Evolutionary conservation across 2,329 filamentous ascomycete genomes (phyloP).

Genomic region (Beauveria rudraprayagi): DNA sequence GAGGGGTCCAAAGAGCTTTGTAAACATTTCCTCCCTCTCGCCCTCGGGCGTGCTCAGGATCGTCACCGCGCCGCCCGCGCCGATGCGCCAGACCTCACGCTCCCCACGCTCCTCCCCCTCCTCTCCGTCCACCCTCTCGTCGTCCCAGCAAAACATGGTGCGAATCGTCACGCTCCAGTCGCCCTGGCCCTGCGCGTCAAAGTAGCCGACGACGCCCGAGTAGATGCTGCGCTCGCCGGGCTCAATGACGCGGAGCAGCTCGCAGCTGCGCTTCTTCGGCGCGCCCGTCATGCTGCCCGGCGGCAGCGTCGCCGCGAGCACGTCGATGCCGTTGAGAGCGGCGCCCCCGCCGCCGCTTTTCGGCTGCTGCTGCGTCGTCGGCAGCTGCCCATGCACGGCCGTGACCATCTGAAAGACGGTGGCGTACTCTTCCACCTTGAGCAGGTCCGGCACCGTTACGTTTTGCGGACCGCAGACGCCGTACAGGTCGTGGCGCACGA

Average conservation of each 20-base stretch:
- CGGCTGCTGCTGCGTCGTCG: conserved; percentile 19
- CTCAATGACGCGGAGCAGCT: conserved; percentile 68
- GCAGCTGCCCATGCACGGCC: conserved; percentile 66
- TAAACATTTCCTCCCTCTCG: conserved; percentile 87
- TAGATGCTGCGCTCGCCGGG: conserved; percentile 63
- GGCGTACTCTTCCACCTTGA: conserved; percentile 84
- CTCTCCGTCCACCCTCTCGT: conserved; percentile 36
- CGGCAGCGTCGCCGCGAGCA: conserved; percentile 69
- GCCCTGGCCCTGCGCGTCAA: conserved; percentile 75
- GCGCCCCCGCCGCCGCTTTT: background rate
- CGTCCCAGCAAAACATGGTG: conserved; percentile 66
- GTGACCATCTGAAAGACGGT: conserved; percentile 89
- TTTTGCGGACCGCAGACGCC: conserved; percentile 68
- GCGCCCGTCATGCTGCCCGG: conserved; percentile 96
- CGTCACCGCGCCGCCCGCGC: conserved; percentile 86
- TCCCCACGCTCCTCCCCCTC: conserved; percentile 22
- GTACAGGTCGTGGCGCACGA: conserved; percentile 90
- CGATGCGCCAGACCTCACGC: conserved; percentile 67
- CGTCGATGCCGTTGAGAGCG: conserved; percentile 54
- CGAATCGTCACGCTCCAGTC: conserved; percentile 92
- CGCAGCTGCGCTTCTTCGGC: conserved; percentile 86
- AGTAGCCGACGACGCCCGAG: conserved; percentile 81
- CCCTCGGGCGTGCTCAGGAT: conserved; percentile 69
- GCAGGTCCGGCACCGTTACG: conserved; percentile 68
- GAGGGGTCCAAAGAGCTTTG: conserved; percentile 56